Evolutionary conservation across 108 stramenopile genomes (phyloP), one percentile per base, ranked within the genome.

Genomic region (Fistulifera pelliculosa): DNA sequence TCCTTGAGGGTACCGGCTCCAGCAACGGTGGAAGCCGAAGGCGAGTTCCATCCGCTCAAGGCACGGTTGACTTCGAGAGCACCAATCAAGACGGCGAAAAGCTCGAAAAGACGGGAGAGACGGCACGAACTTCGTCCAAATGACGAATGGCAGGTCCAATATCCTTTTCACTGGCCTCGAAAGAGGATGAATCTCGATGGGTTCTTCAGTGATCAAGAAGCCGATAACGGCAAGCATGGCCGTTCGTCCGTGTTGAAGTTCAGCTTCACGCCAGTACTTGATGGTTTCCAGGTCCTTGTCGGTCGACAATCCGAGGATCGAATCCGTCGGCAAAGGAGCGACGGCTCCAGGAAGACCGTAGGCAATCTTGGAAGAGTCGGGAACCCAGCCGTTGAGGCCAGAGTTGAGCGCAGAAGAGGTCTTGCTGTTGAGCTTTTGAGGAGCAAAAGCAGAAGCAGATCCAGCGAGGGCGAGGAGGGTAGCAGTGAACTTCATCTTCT

Each of bases 221-320:
- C 94, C 94, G 52, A 92, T 73, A 44, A 69, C 66, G 60, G 90
- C 94, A 41, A 95, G 69, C 90, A 93, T 93, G 71, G 87, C 85
- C 19, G 74, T 65, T 47, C 89, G 80, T 49, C 89, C 89, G 75
- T 91, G 86, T 40, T 77, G 74, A 66, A 88, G 61, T 51, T 91
- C 88, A 56, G 77, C 69, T 69, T 92, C 85, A 56, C 87, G 84
- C 19, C 21, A 45, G 19, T 45, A 17, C 44, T 45, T 45, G 19
- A 45, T 45, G 6, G 16, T 45, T 45, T 45, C 44, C 19, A 45
- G 11, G 44, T 21, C 19, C 5, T 42, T 78, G 75, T 22, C 72
- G 68, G 49, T 75, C 72, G 54, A 55, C 56, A 81, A 68, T 31
- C 75, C 75, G 39, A 76, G 39, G 42, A 71, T 74, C 79, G 73